Percentiles rank a stretch among this genome's conserved stretches.
Conservation (phyloP, 1,139 yeast species). For the Lodderomyces metapsilosis region DNA sequence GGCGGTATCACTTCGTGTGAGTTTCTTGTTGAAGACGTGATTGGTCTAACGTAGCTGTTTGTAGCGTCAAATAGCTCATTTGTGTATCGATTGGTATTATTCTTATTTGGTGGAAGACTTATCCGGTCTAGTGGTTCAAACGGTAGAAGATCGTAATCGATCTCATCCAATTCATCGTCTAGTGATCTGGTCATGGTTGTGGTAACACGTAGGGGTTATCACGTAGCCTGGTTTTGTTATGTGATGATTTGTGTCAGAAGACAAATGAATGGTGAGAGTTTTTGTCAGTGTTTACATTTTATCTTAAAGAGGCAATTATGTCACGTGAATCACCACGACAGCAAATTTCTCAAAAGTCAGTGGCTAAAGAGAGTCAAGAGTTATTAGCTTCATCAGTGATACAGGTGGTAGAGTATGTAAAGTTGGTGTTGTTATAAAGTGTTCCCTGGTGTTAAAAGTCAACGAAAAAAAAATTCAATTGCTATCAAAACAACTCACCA, state of each 20-base stretch:
- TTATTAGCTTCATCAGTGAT: not conserved
- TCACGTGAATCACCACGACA: not conserved
- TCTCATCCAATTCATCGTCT: constrained; percentile 6
- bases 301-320: not conserved
- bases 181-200: constrained; percentile 1
- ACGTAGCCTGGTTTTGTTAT: constrained; percentile 3
- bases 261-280: no score
- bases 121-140: no score
- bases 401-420: no score
- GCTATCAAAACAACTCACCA: no score
- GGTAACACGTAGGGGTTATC: no score
- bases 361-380: no score
- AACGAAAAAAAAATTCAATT: no score
- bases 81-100: constrained; percentile 19
- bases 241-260: not conserved
- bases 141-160: constrained; percentile 8
- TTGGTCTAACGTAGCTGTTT: constrained; percentile 18
- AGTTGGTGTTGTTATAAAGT: no score
- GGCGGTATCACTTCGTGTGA: constrained; percentile 22
- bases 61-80: constrained; percentile 44
- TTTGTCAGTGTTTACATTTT: not conserved
- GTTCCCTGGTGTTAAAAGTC: no score
- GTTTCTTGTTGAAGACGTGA: not conserved
- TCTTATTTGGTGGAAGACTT: constrained; percentile 15
- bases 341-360: no score